Percentiles rank a stretch among this genome's conserved stretches.
These are phyloP conservation scores for Roridomyces roridus DNA, from an alignment of 768 basidiomycete species.

Conservation along the genomic window DNA sequence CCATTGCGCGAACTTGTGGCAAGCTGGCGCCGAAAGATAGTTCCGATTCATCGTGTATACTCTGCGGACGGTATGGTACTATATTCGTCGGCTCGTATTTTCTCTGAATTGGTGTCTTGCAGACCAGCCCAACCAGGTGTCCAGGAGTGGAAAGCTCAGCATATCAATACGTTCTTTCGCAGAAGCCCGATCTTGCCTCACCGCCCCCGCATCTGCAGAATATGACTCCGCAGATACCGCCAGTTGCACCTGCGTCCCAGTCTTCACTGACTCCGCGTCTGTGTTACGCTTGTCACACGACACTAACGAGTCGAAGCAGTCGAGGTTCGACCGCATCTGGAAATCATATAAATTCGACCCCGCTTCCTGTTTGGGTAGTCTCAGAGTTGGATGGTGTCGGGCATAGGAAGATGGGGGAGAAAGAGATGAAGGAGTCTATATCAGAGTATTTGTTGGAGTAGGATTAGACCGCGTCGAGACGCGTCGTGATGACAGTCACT, in stretches of 20 bases:
- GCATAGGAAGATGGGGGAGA: conserved; percentile 33
- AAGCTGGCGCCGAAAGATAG: conserved; percentile 75
- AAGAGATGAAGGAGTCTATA: conserved; percentile 45
- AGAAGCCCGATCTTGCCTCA: conserved; percentile 17
- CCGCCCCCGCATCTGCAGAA: conserved; percentile 31
- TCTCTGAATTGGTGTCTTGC: neutral
- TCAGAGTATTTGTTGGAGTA: conserved; percentile 45
- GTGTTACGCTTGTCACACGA: conserved; percentile 62
- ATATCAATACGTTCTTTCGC: conserved; percentile 72
- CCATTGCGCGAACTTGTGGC: conserved; percentile 79
- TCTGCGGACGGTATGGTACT: conserved; percentile 67
- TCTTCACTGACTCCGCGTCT: conserved; percentile 41
- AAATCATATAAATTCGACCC: conserved; percentile 13
- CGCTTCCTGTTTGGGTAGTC: conserved; percentile 35
- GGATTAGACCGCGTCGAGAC: neutral
- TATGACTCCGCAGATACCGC: conserved; percentile 18
- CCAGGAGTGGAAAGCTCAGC: conserved; percentile 74
- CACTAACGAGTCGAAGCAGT: conserved; percentile 55
- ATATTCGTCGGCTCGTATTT: neutral
- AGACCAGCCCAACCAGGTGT: conserved; percentile 71
- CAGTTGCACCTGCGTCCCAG: conserved; percentile 6
- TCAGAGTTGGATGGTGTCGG: conserved; percentile 9
- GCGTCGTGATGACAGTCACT: neutral
- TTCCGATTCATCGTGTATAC: conserved; percentile 53
- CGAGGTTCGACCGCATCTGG: conserved; percentile 34